These are phyloP conservation scores for Geranomyces michiganensis DNA, from an alignment of 192 early-diverging fungal genomes.

Conservation along the genomic window DNA sequence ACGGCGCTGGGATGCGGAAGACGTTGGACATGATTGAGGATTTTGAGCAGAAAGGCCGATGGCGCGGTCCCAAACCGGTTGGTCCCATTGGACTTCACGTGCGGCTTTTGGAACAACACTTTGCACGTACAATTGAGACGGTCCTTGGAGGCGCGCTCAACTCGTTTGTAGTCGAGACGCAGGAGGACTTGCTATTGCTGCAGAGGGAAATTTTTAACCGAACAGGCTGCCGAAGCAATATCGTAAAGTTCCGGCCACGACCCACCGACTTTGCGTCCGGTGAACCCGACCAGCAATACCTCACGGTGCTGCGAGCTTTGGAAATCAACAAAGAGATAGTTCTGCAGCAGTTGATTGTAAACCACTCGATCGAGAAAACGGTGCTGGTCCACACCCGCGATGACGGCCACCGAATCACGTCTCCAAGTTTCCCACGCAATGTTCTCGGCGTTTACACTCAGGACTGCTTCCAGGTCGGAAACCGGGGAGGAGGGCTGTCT, in stretches of 20 bases:
- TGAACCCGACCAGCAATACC: slow-evolving; percentile 14
- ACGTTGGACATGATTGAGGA: slow-evolving; percentile 72
- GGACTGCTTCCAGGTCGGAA: slow-evolving; percentile 46
- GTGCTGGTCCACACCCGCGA: slow-evolving; percentile 43
- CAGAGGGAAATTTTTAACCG: slow-evolving; percentile 26
- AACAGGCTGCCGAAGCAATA: neutral
- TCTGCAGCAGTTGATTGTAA: slow-evolving; percentile 38
- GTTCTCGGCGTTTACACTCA: slow-evolving; percentile 39
- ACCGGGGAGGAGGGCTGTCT: slow-evolving; percentile 41
- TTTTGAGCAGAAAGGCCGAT: slow-evolving; percentile 71
- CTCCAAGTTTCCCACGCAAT: slow-evolving; percentile 39
- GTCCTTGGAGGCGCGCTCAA: slow-evolving; percentile 35
- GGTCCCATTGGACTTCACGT: slow-evolving; percentile 51
- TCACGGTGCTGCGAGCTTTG: slow-evolving; percentile 27
- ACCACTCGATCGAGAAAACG: slow-evolving; percentile 41
- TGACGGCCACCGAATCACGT: slow-evolving; percentile 45
- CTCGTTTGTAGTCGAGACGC: slow-evolving; percentile 41
- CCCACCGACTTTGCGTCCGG: slow-evolving; percentile 22
- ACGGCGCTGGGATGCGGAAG: slow-evolving; percentile 74
- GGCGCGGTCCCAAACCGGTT: slow-evolving; percentile 65
- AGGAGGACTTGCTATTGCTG: slow-evolving; percentile 37
- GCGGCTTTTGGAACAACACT: slow-evolving; percentile 24
- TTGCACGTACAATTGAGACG: slow-evolving; percentile 37
- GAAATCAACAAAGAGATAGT: slow-evolving; percentile 14
- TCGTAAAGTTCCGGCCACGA: slow-evolving; percentile 8